phyloP scores from a whole-genome alignment of 805 yeast genomes.

The Starmerella geochares region DNA sequence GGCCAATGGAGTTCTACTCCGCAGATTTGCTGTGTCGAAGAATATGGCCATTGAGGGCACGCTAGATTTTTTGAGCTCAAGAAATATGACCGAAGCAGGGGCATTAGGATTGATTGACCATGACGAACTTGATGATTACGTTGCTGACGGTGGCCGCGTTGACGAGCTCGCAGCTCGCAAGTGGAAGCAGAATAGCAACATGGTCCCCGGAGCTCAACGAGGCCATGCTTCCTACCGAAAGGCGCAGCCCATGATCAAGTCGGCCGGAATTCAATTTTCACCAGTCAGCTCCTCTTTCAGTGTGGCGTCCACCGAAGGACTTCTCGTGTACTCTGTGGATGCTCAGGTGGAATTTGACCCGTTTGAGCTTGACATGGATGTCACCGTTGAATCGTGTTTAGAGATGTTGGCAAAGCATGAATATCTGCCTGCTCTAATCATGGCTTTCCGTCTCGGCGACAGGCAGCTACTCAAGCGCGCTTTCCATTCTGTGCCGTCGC shows the following conservation, averaged over 20 bases:
- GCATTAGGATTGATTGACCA: slow-evolving; percentile 70
- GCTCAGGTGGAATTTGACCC: slow-evolving; percentile 70
- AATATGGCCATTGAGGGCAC: slow-evolving; percentile 93
- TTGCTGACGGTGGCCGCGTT: slow-evolving; percentile 54
- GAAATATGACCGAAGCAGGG: slow-evolving; percentile 79
- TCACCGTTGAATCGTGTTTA: slow-evolving; percentile 69
- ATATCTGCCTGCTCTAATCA: slow-evolving; percentile 68
- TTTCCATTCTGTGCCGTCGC: slow-evolving; percentile 61
- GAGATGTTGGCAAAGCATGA: slow-evolving; percentile 51
- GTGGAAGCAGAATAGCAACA: slow-evolving; percentile 37
- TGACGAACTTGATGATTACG: slow-evolving; percentile 75
- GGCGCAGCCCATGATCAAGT: slow-evolving; percentile 72
- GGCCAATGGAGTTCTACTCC: slow-evolving; percentile 73
- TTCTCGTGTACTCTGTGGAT: slow-evolving; percentile 71
- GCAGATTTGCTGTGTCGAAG: slow-evolving; percentile 70
- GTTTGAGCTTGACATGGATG: slow-evolving; percentile 82
- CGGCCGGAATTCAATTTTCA: slow-evolving; percentile 66
- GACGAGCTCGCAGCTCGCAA: slow-evolving; percentile 12
- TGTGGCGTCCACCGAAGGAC: slow-evolving; percentile 91
- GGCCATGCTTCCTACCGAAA: slow-evolving; percentile 72
- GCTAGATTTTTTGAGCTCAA: slow-evolving; percentile 62
- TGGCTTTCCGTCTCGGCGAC: slow-evolving; percentile 92
- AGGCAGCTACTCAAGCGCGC: slow-evolving; percentile 57
- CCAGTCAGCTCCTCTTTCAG: slow-evolving; percentile 88
- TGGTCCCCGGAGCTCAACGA: slow-evolving; percentile 78